These are phyloP conservation scores for Ceratobasidium sp. DNA, from an alignment of 1,284 basidiomycete species.

Conservation along the genomic window DNA sequence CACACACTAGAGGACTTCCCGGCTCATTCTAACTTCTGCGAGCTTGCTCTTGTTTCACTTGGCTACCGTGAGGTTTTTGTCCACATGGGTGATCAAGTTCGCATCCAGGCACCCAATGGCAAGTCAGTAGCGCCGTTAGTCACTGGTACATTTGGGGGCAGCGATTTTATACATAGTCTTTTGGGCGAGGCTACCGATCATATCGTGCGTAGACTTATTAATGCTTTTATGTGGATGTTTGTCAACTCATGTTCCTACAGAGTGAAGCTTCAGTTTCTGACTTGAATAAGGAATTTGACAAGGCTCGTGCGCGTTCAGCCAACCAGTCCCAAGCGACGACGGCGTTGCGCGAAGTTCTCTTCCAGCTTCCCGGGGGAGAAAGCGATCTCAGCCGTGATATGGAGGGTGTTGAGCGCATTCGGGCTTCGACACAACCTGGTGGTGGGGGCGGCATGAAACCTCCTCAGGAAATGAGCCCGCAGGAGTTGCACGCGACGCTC, in stretches of 20 bases:
- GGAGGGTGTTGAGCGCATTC: conserved; percentile 76
- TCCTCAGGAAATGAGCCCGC: conserved; percentile 85
- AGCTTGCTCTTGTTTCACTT: conserved; percentile 77
- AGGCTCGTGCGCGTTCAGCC: conserved; percentile 63
- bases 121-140: conserved; percentile 83
- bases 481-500: conserved; percentile 83
- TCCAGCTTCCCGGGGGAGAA: conserved; percentile 69
- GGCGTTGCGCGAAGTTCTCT: conserved; percentile 54
- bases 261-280: conserved; percentile 88
- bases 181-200: conserved; percentile 76
- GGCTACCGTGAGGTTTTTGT: conserved; percentile 83
- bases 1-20: conserved; percentile 89
- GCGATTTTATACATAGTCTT: conserved; percentile 84
- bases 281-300: conserved; percentile 81
- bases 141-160: conserved; percentile 89
- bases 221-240: neutral
- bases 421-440: conserved; percentile 60
- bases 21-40: conserved; percentile 91
- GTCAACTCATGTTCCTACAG: conserved; percentile 45
- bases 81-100: conserved; percentile 88
- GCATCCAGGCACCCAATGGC: conserved; percentile 81
- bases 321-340: conserved; percentile 58
- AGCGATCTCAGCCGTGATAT: conserved; percentile 75
- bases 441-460: conserved; percentile 65
- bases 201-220: conserved; percentile 61